phyloP scores from a whole-genome alignment of 352 stramenopile genomes.

The Globisporangium iwayamae region DNA sequence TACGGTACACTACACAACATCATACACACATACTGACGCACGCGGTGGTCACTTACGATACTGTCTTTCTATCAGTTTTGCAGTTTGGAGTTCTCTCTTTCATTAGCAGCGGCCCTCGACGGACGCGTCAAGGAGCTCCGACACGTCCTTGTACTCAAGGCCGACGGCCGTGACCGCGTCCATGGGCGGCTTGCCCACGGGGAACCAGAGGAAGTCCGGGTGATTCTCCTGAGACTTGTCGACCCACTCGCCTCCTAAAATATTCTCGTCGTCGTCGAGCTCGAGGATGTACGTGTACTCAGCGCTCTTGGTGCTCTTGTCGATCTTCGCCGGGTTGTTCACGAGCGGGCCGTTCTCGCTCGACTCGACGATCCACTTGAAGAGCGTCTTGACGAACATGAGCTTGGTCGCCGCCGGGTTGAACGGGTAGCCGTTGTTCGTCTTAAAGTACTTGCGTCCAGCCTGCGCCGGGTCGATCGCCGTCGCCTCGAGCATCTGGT shows the following conservation, averaged over 20 bases:
- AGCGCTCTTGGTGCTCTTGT: constrained; percentile 43
- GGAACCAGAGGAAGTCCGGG: constrained; percentile 74
- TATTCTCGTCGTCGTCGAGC: constrained; percentile 47
- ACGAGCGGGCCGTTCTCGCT: constrained; percentile 45
- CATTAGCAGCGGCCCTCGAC: constrained; percentile 7
- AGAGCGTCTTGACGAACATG: constrained; percentile 41
- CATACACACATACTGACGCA: not conserved
- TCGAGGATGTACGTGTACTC: constrained; percentile 70
- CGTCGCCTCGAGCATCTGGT: constrained; percentile 36
- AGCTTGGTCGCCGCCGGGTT: constrained; percentile 48
- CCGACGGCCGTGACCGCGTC: constrained; percentile 34
- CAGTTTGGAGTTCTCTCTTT: not conserved
- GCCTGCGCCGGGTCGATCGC: constrained; percentile 26
- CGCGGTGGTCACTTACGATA: not conserved
- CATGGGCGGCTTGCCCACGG: constrained; percentile 31
- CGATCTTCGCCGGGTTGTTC: constrained; percentile 28
- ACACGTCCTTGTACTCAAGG: constrained; percentile 39
- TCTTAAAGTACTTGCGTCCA: constrained; percentile 39
- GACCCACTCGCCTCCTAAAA: constrained; percentile 69
- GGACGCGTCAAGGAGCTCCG: constrained; percentile 17
- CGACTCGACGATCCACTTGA: constrained; percentile 55
- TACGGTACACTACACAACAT: not conserved
- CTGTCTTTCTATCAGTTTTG: constrained; percentile 9
- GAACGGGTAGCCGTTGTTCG: constrained; percentile 45
- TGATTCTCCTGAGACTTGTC: constrained; percentile 43